These are phyloP conservation scores for Leptomonas seymouri DNA, from an alignment of 208 protist species.

Conservation along the genomic window DNA sequence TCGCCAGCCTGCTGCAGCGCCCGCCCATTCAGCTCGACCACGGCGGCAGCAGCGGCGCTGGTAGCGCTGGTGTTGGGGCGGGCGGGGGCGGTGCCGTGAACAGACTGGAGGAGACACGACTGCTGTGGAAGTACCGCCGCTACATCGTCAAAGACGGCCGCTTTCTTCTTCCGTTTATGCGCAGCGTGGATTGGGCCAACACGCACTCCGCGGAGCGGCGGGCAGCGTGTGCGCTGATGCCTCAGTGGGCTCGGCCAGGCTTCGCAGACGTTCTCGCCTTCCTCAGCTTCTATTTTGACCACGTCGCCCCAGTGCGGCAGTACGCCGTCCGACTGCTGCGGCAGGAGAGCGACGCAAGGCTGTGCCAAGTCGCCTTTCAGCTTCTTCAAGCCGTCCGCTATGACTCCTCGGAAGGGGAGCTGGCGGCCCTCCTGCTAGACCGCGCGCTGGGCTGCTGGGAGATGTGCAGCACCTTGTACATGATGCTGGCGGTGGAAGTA, in stretches of 20 bases:
- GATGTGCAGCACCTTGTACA: conserved; percentile 79
- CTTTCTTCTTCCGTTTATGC: conserved; percentile 92
- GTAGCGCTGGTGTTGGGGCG: not conserved
- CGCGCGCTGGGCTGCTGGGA: conserved; percentile 72
- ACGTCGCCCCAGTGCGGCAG: conserved; percentile 54
- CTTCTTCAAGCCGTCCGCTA: conserved; percentile 87
- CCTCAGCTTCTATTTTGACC: conserved; percentile 73
- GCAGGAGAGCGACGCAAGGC: conserved; percentile 40
- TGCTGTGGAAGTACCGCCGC: conserved; percentile 94
- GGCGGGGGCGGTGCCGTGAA: conserved; percentile 14
- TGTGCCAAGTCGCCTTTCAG: conserved; percentile 61
- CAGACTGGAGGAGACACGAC: conserved; percentile 82
- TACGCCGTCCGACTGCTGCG: conserved; percentile 72
- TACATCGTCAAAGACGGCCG: conserved; percentile 79
- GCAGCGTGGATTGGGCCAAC: conserved; percentile 91
- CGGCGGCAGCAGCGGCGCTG: conserved; percentile 8
- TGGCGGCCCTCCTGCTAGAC: conserved; percentile 61
- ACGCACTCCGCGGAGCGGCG: conserved; percentile 60
- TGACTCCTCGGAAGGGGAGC: conserved; percentile 49
- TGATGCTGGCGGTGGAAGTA: conserved; percentile 62
- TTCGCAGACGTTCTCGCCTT: conserved; percentile 75
- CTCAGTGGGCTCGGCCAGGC: conserved; percentile 59
- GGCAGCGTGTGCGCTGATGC: conserved; percentile 73
- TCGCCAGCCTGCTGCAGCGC: conserved; percentile 50
- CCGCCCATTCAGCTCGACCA: conserved; percentile 68